Percentiles rank a stretch among this genome's conserved stretches.
These are phyloP conservation scores for Neonectria sp. DNA, from an alignment of 2,329 filamentous ascomycete species.

Conservation along the genomic window DNA sequence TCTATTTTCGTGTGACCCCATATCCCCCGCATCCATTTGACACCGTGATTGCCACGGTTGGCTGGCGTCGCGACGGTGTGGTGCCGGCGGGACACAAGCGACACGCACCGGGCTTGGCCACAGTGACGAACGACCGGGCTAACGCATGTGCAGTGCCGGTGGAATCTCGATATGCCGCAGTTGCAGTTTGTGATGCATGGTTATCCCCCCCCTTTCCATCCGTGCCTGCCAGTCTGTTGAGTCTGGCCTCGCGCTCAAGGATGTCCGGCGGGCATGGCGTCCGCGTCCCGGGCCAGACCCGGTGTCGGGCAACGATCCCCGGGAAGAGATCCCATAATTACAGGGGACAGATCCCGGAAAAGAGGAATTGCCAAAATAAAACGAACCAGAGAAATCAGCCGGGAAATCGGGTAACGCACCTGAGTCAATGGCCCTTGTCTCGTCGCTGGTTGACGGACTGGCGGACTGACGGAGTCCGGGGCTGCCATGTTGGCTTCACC, in stretches of 20 bases:
- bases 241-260: slow-evolving; percentile 15
- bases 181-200: slow-evolving; percentile 12
- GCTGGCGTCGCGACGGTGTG: slow-evolving; percentile 36
- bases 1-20: slow-evolving; percentile 48
- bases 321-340: slow-evolving; percentile 9
- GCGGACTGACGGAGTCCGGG: slow-evolving; percentile 14
- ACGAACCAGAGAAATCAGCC: slow-evolving; percentile 25
- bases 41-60: slow-evolving; percentile 47
- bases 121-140: slow-evolving; percentile 22
- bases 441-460: slow-evolving; percentile 6
- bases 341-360: background rate
- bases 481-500: slow-evolving; percentile 12
- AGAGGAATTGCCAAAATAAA: background rate
- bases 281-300: slow-evolving; percentile 21
- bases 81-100: slow-evolving; percentile 17
- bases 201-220: slow-evolving; percentile 3
- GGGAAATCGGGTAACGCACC: slow-evolving; percentile 33
- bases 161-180: slow-evolving; percentile 35
- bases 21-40: slow-evolving; percentile 46
- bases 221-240: background rate
- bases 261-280: slow-evolving; percentile 16
- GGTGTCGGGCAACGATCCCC: slow-evolving; percentile 42
- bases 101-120: slow-evolving; percentile 22
- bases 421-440: background rate
- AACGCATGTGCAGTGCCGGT: slow-evolving; percentile 37